Percentiles rank a stretch among this genome's conserved stretches.
These are phyloP conservation scores for Xylaria sp. DNA, from an alignment of 2,329 filamentous ascomycete genomes.

Conservation along the genomic window DNA sequence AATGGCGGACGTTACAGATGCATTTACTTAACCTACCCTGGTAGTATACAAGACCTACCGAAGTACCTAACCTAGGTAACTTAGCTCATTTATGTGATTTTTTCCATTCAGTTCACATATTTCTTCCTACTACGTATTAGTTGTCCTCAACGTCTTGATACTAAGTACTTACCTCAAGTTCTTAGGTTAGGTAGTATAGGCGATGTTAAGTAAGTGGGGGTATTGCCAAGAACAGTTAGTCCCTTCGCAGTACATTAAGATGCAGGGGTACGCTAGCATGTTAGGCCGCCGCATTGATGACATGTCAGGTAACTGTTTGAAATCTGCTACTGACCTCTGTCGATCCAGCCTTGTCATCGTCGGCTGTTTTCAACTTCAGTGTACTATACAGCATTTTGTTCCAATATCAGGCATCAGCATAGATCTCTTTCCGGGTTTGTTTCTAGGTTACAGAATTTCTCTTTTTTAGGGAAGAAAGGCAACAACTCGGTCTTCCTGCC, in stretches of 20 bases:
- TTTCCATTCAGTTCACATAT: background rate
- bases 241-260: background rate
- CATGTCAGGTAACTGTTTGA: conserved; percentile 25
- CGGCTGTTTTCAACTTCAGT: background rate
- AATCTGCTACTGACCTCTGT: background rate
- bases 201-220: background rate
- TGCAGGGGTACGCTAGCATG: background rate
- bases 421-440: conserved; percentile 22
- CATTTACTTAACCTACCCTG: no score
- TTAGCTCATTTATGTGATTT: no score
- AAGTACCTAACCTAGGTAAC: no score
- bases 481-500: conserved; percentile 3
- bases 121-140: background rate
- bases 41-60: no score
- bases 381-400: background rate
- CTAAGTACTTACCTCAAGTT: background rate
- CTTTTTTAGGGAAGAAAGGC: background rate
- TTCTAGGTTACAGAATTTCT: conserved; percentile 23
- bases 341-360: conserved; percentile 29
- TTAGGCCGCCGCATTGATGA: conserved; percentile 19
- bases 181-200: background rate
- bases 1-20: no score
- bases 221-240: conserved; percentile 6
- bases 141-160: no score
- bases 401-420: conserved; percentile 33